A percentile compares a stretch with the other conserved stretches of the same genome.
These are phyloP conservation scores for Pezicula carpinea DNA, from an alignment of 2,329 filamentous ascomycete genomes.

Conservation along the genomic window DNA sequence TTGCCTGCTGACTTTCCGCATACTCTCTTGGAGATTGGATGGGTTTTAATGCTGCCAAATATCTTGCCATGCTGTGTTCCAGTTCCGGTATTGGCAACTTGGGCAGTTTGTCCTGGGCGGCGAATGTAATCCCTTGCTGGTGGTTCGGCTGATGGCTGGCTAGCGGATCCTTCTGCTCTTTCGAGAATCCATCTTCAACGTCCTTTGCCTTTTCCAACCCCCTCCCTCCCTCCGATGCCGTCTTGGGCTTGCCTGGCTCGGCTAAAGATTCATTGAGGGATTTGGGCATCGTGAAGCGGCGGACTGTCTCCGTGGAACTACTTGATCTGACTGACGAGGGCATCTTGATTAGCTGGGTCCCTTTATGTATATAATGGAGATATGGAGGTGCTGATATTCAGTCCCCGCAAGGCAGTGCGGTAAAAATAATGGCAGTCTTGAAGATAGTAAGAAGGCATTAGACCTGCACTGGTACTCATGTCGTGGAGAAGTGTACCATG, in stretches of 20 bases:
- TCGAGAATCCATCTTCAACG: slow-evolving; percentile 40
- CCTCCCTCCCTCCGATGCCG: slow-evolving; percentile 24
- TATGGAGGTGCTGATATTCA: slow-evolving; percentile 76
- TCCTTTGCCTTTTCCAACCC: slow-evolving; percentile 50
- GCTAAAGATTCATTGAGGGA: slow-evolving; percentile 68
- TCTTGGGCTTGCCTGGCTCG: slow-evolving; percentile 23
- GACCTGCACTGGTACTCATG: slow-evolving; percentile 7
- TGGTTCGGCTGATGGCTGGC: slow-evolving; percentile 41
- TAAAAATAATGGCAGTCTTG: slow-evolving; percentile 94
- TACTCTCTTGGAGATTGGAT: slow-evolving; percentile 79
- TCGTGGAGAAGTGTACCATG: neutral
- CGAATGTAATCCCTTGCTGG: slow-evolving; percentile 74
- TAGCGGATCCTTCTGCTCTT: slow-evolving; percentile 42
- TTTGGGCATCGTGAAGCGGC: slow-evolving; percentile 66
- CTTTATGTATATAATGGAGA: slow-evolving; percentile 67
- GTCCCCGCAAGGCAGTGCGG: slow-evolving; percentile 79
- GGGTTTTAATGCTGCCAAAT: slow-evolving; percentile 73
- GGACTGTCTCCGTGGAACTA: slow-evolving; percentile 35
- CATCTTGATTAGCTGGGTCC: slow-evolving; percentile 48
- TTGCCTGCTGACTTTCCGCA: slow-evolving; percentile 72
- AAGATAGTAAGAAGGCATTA: slow-evolving; percentile 75
- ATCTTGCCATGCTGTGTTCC: slow-evolving; percentile 71
- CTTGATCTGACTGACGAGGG: slow-evolving; percentile 53
- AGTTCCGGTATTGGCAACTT: slow-evolving; percentile 92
- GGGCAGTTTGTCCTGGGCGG: slow-evolving; percentile 80